phyloP scores from a whole-genome alignment of 1,284 basidiomycete species.

The Ceratobasidium theobromae region DNA sequence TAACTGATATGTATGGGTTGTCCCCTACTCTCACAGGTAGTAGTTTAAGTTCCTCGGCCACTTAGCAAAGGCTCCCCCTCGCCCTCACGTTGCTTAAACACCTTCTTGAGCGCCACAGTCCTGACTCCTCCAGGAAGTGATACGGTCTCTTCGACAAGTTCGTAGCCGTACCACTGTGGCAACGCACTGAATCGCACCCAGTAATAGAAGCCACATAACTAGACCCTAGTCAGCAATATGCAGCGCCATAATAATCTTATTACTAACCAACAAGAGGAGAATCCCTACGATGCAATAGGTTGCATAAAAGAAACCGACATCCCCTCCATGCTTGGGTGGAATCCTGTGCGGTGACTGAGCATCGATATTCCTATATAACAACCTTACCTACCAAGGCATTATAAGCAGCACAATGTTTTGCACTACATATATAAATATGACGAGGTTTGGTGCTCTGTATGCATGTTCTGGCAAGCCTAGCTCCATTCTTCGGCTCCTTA shows the following conservation, averaged over 20 bases:
- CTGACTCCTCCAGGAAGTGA: constrained; percentile 41
- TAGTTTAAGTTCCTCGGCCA: not conserved
- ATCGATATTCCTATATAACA: not conserved
- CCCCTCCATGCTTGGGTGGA: constrained; percentile 40
- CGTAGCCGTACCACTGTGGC: constrained; percentile 43
- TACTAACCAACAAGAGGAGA: constrained; percentile 37
- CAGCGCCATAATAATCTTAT: not conserved
- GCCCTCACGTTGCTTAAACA: not conserved
- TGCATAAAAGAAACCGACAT: constrained; percentile 46
- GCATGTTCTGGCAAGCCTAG: constrained; percentile 44
- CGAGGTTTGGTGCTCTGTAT: constrained; percentile 48
- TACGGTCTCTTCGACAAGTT: constrained; percentile 42
- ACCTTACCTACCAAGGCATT: constrained; percentile 51
- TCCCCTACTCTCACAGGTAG: not conserved
- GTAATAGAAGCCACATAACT: constrained; percentile 44
- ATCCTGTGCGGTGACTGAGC: constrained; percentile 40
- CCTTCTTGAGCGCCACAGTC: constrained; percentile 29
- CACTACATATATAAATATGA: constrained; percentile 45
- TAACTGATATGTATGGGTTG: too few relatives aligned
- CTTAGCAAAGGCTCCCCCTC: constrained; percentile 3
- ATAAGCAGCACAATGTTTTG: constrained; percentile 50
- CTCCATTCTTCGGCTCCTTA: constrained; percentile 45
- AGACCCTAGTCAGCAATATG: not conserved
- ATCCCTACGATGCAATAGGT: constrained; percentile 43
- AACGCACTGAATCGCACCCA: constrained; percentile 44